Percentiles rank a stretch among this genome's conserved stretches.
Evolutionary conservation across 441 rosid species (phyloP).

Genomic region (Biscutella laevigata): DNA sequence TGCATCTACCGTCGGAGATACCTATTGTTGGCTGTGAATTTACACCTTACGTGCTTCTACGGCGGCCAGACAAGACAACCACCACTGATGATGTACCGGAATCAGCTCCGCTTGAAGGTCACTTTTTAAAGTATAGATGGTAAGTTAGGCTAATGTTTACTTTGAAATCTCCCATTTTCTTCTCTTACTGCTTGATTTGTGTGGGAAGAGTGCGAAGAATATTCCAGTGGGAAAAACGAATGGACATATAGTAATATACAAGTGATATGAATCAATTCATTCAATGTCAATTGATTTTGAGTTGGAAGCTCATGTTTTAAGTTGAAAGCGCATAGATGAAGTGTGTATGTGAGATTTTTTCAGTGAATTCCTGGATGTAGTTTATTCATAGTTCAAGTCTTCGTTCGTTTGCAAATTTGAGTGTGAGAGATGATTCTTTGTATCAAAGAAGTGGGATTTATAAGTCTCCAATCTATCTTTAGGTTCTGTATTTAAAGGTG

Average conservation of each 20-base stretch:
- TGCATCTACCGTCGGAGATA: conserved; percentile 91
- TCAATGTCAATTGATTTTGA: too few relatives aligned
- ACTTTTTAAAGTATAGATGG: conserved; percentile 88
- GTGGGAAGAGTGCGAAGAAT: too few relatives aligned
- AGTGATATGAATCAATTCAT: too few relatives aligned
- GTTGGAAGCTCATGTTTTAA: too few relatives aligned
- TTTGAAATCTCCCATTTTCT: too few relatives aligned
- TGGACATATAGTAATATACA: too few relatives aligned
- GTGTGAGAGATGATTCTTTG: not conserved
- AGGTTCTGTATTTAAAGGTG: not conserved
- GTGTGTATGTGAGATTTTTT: too few relatives aligned
- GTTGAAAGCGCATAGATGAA: too few relatives aligned
- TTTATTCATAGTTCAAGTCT: too few relatives aligned
- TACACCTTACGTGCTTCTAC: conserved; percentile 78
- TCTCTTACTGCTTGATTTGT: not conserved
- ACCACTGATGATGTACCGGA: conserved; percentile 75
- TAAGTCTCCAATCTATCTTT: not conserved
- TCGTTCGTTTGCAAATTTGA: not conserved
- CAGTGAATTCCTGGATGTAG: too few relatives aligned
- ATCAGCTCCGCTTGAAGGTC: conserved; percentile 71
- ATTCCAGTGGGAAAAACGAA: too few relatives aligned
- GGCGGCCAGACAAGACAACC: conserved; percentile 57
- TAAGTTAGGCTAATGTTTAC: too few relatives aligned
- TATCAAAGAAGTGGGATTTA: not conserved
- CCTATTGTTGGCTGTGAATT: conserved; percentile 97